A percentile compares a stretch with the other conserved stretches of the same genome.
Conservation (phyloP, 164 flowering plant species). For the Litsea cubeba region DNA sequence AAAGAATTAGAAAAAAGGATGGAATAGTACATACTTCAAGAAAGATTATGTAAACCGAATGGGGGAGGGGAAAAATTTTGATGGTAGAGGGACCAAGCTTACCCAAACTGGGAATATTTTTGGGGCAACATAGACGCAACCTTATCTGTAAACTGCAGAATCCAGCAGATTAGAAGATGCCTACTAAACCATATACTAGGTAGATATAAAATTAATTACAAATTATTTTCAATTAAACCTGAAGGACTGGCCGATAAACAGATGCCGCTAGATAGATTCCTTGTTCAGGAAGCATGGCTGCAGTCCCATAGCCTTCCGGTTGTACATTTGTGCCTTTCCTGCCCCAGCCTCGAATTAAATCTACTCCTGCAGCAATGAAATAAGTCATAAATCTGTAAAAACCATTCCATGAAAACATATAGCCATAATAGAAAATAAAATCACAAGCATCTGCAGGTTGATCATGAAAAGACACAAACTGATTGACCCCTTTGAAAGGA, state of each 20-base stretch:
- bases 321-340: slow-evolving; percentile 66
- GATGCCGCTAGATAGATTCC: slow-evolving; percentile 97
- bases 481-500: neutral
- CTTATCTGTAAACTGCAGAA: slow-evolving; percentile 89
- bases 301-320: slow-evolving; percentile 98
- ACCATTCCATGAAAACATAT: neutral
- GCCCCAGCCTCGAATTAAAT: slow-evolving; percentile 81
- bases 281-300: slow-evolving; percentile 91
- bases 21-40: neutral
- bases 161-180: slow-evolving; percentile 9
- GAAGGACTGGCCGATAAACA: slow-evolving; percentile 83
- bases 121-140: slow-evolving; percentile 77
- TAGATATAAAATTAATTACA: neutral
- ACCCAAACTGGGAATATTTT: slow-evolving; percentile 92
- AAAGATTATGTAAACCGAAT: neutral
- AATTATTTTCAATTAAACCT: slow-evolving; percentile 40
- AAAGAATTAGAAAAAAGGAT: neutral
- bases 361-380: slow-evolving; percentile 41
- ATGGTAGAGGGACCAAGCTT: slow-evolving; percentile 21
- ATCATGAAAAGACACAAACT: neutral
- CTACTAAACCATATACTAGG: neutral
- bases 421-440: neutral
- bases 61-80: no score
- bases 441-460: neutral
- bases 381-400: neutral